phyloP scores from a whole-genome alignment of 1,139 yeast species.

The Kluyveromyces sp. region DNA sequence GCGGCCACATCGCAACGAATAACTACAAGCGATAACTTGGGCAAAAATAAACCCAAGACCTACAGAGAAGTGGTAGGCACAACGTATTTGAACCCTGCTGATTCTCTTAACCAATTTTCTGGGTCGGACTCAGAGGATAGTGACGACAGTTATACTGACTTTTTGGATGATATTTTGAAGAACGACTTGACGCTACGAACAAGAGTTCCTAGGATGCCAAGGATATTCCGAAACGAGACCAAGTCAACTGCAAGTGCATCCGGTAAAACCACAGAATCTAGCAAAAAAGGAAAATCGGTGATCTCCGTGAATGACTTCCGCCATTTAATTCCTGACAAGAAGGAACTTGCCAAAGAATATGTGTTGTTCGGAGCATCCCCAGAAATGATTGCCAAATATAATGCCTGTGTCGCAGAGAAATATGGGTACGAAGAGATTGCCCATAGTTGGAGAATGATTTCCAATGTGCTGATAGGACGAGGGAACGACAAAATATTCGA shows the following conservation, averaged over 20 bases:
- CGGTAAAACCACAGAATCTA: slow-evolving; percentile 24
- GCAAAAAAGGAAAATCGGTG: slow-evolving; percentile 38
- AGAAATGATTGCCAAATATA: slow-evolving; percentile 57
- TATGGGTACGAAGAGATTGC: slow-evolving; percentile 58
- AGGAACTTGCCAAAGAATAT: slow-evolving; percentile 72
- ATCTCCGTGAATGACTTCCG: slow-evolving; percentile 62
- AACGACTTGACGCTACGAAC: slow-evolving; percentile 34
- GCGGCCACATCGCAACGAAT: not conserved
- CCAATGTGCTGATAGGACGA: slow-evolving; percentile 28
- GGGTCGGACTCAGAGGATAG: slow-evolving; percentile 34
- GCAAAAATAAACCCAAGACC: slow-evolving; percentile 21
- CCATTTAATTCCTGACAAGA: slow-evolving; percentile 67
- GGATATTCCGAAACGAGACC: slow-evolving; percentile 21
- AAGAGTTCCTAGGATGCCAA: slow-evolving; percentile 30
- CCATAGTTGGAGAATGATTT: slow-evolving; percentile 70
- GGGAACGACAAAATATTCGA: slow-evolving; percentile 28
- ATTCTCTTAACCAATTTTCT: slow-evolving; percentile 18
- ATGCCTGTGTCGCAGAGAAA: slow-evolving; percentile 63
- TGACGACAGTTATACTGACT: slow-evolving; percentile 33
- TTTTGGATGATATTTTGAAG: slow-evolving; percentile 37
- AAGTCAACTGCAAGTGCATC: slow-evolving; percentile 26
- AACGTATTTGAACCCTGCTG: slow-evolving; percentile 11
- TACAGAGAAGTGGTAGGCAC: slow-evolving; percentile 25
- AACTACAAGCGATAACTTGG: not conserved
- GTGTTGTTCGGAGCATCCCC: slow-evolving; percentile 62